phyloP scores from a whole-genome alignment of 345 rosid genomes.

The Raphanus sativus region DNA sequence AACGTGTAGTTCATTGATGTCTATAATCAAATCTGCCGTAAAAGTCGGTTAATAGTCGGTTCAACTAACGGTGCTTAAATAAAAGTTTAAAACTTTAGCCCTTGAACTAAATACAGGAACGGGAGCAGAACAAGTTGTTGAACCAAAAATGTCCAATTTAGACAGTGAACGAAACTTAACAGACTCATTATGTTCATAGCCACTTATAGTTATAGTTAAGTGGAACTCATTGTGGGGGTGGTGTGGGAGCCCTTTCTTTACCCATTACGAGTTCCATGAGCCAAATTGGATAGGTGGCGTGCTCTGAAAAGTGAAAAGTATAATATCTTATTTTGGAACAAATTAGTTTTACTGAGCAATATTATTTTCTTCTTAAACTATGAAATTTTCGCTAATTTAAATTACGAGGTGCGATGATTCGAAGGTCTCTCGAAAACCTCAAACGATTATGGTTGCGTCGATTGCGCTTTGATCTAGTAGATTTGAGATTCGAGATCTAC shows the following conservation, averaged over 20 bases:
- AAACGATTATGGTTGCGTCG: too few relatives aligned
- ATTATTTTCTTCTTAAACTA: too few relatives aligned
- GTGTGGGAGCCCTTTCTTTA: background rate
- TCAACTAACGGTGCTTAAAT: background rate
- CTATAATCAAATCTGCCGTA: background rate
- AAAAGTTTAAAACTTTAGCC: constrained; percentile 5
- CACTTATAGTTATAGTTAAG: background rate
- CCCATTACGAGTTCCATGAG: background rate
- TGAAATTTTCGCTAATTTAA: too few relatives aligned
- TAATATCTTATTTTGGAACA: too few relatives aligned
- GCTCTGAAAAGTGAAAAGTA: background rate
- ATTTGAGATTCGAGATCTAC: too few relatives aligned
- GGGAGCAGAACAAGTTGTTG: constrained; percentile 18
- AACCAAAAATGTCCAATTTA: background rate
- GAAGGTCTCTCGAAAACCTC: too few relatives aligned
- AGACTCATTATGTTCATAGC: constrained; percentile 25
- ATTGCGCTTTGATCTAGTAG: too few relatives aligned
- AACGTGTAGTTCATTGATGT: background rate
- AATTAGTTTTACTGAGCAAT: too few relatives aligned
- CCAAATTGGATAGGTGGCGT: background rate
- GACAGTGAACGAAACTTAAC: constrained; percentile 28
- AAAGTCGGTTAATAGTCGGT: background rate
- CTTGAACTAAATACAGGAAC: background rate
- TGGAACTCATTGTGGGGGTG: constrained; percentile 7
- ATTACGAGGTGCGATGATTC: too few relatives aligned